A percentile compares a stretch with the other conserved stretches of the same genome.
These are phyloP conservation scores for Botrytis aclada DNA, from an alignment of 2,329 filamentous ascomycete genomes.

Conservation along the genomic window DNA sequence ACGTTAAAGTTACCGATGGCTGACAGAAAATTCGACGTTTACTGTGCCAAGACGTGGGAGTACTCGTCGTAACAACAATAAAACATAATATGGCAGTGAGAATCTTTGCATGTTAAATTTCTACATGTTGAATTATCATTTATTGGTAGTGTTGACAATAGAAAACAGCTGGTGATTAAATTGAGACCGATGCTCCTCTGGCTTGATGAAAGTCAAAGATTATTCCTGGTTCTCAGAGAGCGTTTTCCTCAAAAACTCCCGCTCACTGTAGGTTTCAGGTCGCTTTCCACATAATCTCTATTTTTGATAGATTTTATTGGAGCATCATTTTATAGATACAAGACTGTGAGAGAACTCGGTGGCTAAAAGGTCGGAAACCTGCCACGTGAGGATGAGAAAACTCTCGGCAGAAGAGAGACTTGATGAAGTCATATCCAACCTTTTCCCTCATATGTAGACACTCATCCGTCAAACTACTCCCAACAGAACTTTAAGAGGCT, in stretches of 20 bases:
- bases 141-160: background rate
- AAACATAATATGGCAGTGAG: background rate
- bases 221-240: background rate
- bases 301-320: background rate
- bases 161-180: background rate
- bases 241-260: background rate
- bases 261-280: background rate
- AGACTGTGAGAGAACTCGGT: background rate
- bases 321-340: background rate
- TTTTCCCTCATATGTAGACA: background rate
- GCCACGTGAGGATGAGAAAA: background rate
- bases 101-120: background rate
- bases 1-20: background rate
- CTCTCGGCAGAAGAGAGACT: fast-evolving
- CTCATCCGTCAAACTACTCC: background rate
- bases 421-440: background rate
- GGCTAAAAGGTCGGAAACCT: background rate
- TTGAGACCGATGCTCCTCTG: background rate
- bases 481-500: background rate
- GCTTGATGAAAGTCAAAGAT: background rate
- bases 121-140: background rate
- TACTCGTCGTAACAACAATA: background rate
- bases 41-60: background rate
- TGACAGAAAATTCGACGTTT: background rate
- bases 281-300: background rate